A percentile compares a stretch with the other conserved stretches of the same genome.
phyloP scores from a whole-genome alignment of 1,139 yeast genomes.

The Geotrichum europaeum region DNA sequence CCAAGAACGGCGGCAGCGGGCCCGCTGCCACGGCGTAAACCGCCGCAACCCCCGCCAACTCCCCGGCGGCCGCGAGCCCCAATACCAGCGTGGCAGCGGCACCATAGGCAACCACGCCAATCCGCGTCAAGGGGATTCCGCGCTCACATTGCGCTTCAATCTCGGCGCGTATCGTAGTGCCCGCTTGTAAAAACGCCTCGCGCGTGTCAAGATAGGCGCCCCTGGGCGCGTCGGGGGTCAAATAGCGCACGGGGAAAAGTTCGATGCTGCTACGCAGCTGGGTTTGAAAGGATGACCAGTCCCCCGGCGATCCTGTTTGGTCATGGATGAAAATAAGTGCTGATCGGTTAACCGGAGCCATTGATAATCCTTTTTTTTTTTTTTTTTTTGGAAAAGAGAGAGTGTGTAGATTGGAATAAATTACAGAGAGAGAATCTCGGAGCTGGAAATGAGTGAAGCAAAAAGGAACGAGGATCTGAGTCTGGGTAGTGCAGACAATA shows the following conservation, averaged over 20 bases:
- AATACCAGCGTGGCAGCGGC: conserved; percentile 6
- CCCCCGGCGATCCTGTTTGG: conserved; percentile 8
- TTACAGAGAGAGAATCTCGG: background rate
- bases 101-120: conserved; percentile 6
- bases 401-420: background rate
- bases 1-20: background rate
- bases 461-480: background rate
- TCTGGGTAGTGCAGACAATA: background rate
- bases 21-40: background rate
- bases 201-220: conserved; percentile 6
- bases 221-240: conserved; percentile 12
- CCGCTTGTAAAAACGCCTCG: background rate
- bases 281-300: conserved; percentile 8
- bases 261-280: conserved; percentile 7
- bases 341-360: conserved; percentile 3
- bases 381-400: background rate
- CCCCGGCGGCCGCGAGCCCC: conserved; percentile 6
- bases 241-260: conserved; percentile 12
- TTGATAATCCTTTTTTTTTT: background rate
- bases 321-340: conserved; percentile 14
- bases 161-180: background rate
- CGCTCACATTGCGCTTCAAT: conserved; percentile 5
- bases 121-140: conserved; percentile 7
- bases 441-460: background rate
- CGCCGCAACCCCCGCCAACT: background rate